A percentile compares a stretch with the other conserved stretches of the same genome.
phyloP scores from a whole-genome alignment of 1,284 basidiomycete genomes.

The Boletellus dicymbophilus region DNA sequence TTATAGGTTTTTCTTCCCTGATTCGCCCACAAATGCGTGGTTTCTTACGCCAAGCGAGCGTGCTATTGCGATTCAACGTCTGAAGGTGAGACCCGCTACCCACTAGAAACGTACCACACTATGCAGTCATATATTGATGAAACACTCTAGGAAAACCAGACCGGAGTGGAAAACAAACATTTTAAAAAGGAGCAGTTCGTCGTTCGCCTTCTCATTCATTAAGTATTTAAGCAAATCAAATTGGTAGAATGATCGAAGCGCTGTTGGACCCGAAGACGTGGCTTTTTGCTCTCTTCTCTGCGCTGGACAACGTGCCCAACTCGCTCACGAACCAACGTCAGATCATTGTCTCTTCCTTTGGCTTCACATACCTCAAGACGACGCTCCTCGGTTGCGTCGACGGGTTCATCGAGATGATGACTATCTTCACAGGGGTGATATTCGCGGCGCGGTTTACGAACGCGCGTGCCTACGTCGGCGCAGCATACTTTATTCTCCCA shows the following conservation, averaged over 20 bases:
- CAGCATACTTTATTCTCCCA: slow-evolving; percentile 67
- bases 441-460: slow-evolving; percentile 53
- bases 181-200: slow-evolving; percentile 77
- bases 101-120: too few relatives aligned
- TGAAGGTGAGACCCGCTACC: too few relatives aligned
- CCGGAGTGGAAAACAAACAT: slow-evolving; percentile 75
- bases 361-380: slow-evolving; percentile 70
- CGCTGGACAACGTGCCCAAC: slow-evolving; percentile 58
- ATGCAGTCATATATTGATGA: too few relatives aligned
- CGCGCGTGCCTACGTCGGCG: slow-evolving; percentile 62
- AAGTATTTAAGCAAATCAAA: too few relatives aligned
- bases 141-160: too few relatives aligned
- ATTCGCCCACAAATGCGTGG: slow-evolving; percentile 70
- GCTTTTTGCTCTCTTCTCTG: slow-evolving; percentile 69
- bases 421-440: slow-evolving; percentile 60
- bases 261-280: slow-evolving; percentile 81
- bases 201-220: too few relatives aligned
- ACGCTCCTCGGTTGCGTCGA: slow-evolving; percentile 78
- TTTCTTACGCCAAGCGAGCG: slow-evolving; percentile 73
- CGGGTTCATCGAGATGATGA: slow-evolving; percentile 70
- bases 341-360: slow-evolving; percentile 74
- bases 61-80: slow-evolving; percentile 62
- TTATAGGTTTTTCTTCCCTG: slow-evolving; percentile 69
- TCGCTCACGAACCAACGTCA: slow-evolving; percentile 76
- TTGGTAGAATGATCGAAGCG: too few relatives aligned